These are phyloP conservation scores for Cladophialophora bantiana DNA, from an alignment of 2,329 filamentous ascomycete species.

Conservation along the genomic window DNA sequence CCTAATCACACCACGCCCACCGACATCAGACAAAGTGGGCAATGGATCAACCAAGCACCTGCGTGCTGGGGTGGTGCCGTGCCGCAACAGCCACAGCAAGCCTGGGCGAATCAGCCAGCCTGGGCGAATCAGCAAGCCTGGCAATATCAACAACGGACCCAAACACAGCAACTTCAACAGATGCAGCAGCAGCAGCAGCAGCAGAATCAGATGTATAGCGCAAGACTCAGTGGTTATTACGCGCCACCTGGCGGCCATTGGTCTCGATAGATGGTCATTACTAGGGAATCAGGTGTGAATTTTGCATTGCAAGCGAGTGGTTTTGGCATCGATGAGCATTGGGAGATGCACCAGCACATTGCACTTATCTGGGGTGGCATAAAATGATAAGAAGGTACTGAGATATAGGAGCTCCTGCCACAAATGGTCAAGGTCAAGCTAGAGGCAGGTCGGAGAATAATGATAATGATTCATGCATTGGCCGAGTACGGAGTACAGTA, in stretches of 20 bases:
- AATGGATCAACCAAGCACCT: constrained; percentile 22
- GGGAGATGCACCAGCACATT: not conserved
- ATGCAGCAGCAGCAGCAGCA: constrained; percentile 19
- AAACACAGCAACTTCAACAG: constrained; percentile 19
- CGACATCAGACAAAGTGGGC: constrained; percentile 23
- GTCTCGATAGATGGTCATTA: constrained; percentile 1
- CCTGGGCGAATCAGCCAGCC: constrained; percentile 12
- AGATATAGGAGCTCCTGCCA: not conserved
- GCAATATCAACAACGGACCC: constrained; percentile 19
- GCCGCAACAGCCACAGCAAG: constrained; percentile 20
- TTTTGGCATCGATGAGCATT: not conserved
- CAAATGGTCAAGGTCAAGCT: not conserved
- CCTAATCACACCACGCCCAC: constrained; percentile 12
- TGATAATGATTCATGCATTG: constrained; percentile 5
- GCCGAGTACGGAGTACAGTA: not conserved
- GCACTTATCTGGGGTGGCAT: constrained; percentile 5
- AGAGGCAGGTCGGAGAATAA: constrained; percentile 1
- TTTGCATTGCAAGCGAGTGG: constrained; percentile 22
- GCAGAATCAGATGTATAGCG: constrained; percentile 19
- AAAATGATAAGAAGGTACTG: constrained; percentile 6
- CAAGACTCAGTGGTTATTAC: constrained; percentile 23
- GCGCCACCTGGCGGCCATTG: constrained; percentile 1
- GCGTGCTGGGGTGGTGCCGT: constrained; percentile 7
- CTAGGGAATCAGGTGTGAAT: not conserved
- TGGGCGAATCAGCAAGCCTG: constrained; percentile 16